A percentile compares a stretch with the other conserved stretches of the same genome.
phyloP scores from a whole-genome alignment of 2,329 filamentous ascomycete species.

The Aspergillus pseudotamarii region DNA sequence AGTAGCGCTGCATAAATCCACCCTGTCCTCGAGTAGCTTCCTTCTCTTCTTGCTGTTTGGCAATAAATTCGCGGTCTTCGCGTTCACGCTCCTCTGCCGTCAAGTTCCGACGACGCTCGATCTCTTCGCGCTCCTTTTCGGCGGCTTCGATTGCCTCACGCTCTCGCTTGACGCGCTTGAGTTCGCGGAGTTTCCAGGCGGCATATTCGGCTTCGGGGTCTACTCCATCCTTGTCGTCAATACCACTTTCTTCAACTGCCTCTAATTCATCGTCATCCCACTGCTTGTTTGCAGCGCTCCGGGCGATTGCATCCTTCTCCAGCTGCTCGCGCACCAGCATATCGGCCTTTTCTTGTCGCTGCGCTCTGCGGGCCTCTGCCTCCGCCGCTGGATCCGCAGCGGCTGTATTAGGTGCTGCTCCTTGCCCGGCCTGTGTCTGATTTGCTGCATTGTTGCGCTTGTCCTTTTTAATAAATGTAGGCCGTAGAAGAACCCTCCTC shows the following conservation, averaged over 20 bases:
- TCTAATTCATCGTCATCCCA: slow-evolving; percentile 75
- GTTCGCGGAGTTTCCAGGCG: slow-evolving; percentile 90
- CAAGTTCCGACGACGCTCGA: slow-evolving; percentile 84
- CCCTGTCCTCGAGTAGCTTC: slow-evolving; percentile 78
- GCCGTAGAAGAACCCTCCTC: slow-evolving; percentile 61
- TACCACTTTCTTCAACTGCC: slow-evolving; percentile 69
- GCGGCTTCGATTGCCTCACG: slow-evolving; percentile 79
- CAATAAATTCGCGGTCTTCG: slow-evolving; percentile 80
- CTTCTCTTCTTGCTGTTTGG: slow-evolving; percentile 74
- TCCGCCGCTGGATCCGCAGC: slow-evolving; percentile 46
- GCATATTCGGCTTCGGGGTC: slow-evolving; percentile 87
- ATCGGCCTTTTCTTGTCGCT: slow-evolving; percentile 72
- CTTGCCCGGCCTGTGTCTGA: slow-evolving; percentile 25
- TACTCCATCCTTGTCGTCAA: slow-evolving; percentile 85
- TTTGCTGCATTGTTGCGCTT: slow-evolving; percentile 52
- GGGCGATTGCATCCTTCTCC: slow-evolving; percentile 75
- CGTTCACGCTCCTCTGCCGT: slow-evolving; percentile 81
- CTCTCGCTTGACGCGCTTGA: slow-evolving; percentile 84
- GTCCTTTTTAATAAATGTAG: slow-evolving; percentile 68
- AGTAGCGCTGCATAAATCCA: slow-evolving; percentile 92
- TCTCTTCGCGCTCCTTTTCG: slow-evolving; percentile 83
- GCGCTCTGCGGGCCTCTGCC: slow-evolving; percentile 42
- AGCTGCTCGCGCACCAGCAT: slow-evolving; percentile 86
- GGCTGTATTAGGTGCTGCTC: slow-evolving; percentile 12
- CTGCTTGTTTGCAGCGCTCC: slow-evolving; percentile 74